Percentiles rank a stretch among this genome's conserved stretches.
These are phyloP conservation scores for Phaeosphaeria sp. DNA, from an alignment of 2,329 filamentous ascomycete genomes.

Conservation along the genomic window DNA sequence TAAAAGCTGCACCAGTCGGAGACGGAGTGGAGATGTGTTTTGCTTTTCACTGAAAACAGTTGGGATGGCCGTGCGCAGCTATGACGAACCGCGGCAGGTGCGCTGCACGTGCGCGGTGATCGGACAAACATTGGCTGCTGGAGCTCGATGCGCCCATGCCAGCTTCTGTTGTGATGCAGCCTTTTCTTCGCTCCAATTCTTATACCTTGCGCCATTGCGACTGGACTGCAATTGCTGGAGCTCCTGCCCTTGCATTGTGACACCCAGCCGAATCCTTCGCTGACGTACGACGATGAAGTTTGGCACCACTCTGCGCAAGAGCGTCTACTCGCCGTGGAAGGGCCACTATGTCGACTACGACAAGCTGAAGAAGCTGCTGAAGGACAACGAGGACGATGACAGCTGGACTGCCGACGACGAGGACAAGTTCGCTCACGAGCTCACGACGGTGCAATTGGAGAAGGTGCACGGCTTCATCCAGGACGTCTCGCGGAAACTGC, in stretches of 20 bases:
- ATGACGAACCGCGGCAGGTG: slow-evolving; percentile 12
- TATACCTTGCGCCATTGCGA: slow-evolving; percentile 2
- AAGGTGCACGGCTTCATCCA: slow-evolving; percentile 93
- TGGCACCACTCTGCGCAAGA: slow-evolving; percentile 82
- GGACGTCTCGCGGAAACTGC: slow-evolving; percentile 79
- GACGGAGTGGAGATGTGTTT: neutral
- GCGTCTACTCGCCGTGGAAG: slow-evolving; percentile 86
- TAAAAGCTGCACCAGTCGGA: neutral
- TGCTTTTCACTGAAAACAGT: neutral
- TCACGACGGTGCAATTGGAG: slow-evolving; percentile 92
- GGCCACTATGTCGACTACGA: slow-evolving; percentile 94
- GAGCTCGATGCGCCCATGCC: slow-evolving; percentile 7
- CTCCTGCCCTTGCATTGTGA: slow-evolving; percentile 6
- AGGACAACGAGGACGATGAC: slow-evolving; percentile 69
- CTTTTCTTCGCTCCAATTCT: slow-evolving; percentile 5
- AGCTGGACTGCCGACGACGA: slow-evolving; percentile 94
- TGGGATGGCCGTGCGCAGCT: slow-evolving; percentile 2
- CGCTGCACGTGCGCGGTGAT: slow-evolving; percentile 23
- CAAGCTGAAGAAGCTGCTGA: slow-evolving; percentile 88
- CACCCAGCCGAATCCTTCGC: neutral
- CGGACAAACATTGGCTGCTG: slow-evolving; percentile 17
- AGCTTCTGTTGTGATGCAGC: slow-evolving; percentile 13
- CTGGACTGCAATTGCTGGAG: slow-evolving; percentile 14
- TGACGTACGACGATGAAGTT: slow-evolving; percentile 75
- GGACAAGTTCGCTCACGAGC: slow-evolving; percentile 90